Evolutionary conservation across 345 rosid species (phyloP), one percentile per base, ranked within the genome.

Genomic region (Syzygium jambos): DNA sequence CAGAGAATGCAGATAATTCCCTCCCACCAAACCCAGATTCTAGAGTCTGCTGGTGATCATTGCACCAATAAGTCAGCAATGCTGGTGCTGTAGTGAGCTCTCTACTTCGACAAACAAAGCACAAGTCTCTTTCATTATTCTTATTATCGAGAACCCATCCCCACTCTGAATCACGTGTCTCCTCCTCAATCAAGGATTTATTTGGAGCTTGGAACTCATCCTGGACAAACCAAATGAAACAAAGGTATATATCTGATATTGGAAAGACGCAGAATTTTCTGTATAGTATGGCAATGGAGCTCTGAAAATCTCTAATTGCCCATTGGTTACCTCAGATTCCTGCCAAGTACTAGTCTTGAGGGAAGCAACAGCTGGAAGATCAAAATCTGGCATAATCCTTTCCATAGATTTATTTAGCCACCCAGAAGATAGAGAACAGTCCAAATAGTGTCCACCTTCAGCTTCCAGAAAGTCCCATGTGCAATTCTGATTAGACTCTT

Each of bases 51-150:
- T 84, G 90, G 65, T 89, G 52, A 88, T 92, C 90, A 86, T 86
- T 53, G 56, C 77, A 87, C 84, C 87, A 87, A 85, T 90, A 86
- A 73, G 82, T 87, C 78, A 53, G 61, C 85, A 87, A 85, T 56
- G 85, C 59, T 21, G 93, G 95, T 89, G 85, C 85, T 2, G 87
- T 49, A 87, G 85, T 92, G 86, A 91, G 90, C 86, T 91, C 90
- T 84, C 86, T 80, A 87, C 87, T 78, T 59, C 38, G 90, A 89
- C 88, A 86, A 34, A 46, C 88, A 27, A 85, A 57, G 65, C 92
- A 83, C 84, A 87, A 86, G 88, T 87, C 88, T 68, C 90, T 91
- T 56, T 92, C 92, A 90, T 89, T 85, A 49, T 51, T 63, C 27
- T 73, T 73, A 38, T 73, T 19, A 73, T 73, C 6, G 4, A 73